phyloP scores from a whole-genome alignment of 768 basidiomycete genomes.

The Lactarius akahatsu region DNA sequence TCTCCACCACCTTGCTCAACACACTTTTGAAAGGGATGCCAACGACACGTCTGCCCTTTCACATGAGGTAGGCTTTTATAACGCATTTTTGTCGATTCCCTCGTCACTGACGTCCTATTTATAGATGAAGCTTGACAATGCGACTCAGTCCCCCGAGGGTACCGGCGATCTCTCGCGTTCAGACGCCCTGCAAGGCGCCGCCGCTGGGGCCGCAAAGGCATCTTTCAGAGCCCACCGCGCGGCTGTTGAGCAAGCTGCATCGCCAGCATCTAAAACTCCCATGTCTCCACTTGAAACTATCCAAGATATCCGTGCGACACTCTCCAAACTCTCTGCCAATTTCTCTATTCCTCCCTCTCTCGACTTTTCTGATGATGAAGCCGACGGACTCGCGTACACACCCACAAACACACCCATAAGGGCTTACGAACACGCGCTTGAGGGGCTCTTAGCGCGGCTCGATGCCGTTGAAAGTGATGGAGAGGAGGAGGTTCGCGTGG shows the following conservation, averaged over 20 bases:
- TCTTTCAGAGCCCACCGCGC: constrained; percentile 27
- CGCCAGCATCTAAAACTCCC: background rate
- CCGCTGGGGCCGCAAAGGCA: constrained; percentile 19
- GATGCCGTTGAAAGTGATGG: constrained; percentile 71
- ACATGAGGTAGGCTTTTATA: background rate
- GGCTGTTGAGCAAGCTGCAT: background rate
- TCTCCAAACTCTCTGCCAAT: constrained; percentile 9
- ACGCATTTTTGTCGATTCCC: too few relatives aligned
- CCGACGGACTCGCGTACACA: constrained; percentile 54
- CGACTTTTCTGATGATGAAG: constrained; percentile 16
- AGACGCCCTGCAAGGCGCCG: constrained; percentile 15
- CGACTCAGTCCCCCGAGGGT: background rate
- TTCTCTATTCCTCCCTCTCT: constrained; percentile 23
- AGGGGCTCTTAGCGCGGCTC: constrained; percentile 60
- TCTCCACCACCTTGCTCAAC: background rate
- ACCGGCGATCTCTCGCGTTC: constrained; percentile 19
- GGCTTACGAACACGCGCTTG: constrained; percentile 60
- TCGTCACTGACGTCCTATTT: background rate
- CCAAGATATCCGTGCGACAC: constrained; percentile 14
- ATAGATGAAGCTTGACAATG: background rate
- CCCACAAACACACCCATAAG: constrained; percentile 59
- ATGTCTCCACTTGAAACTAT: constrained; percentile 6
- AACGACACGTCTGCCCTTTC: background rate
- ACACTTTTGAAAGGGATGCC: background rate
- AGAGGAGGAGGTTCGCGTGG: constrained; percentile 49